Evolutionary conservation across 2,329 filamentous ascomycete species (phyloP).

Genomic region (Phoma sp.): DNA sequence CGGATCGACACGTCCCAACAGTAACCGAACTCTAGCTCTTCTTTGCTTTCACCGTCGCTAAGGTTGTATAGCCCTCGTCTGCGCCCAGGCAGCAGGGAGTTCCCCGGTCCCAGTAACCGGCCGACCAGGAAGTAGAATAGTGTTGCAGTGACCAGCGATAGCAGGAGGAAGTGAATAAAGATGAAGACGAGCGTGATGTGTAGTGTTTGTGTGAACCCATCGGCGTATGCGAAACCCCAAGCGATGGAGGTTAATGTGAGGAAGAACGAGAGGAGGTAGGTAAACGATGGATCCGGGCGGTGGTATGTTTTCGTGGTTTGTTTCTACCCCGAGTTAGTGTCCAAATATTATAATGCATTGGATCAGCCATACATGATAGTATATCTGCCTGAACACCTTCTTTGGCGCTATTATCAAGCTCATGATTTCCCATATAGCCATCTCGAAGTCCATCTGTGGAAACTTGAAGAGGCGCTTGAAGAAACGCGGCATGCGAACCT

Average conservation of each 20-base stretch:
- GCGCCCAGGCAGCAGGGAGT: conserved; percentile 58
- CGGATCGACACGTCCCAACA: conserved; percentile 73
- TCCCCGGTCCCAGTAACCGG: conserved; percentile 64
- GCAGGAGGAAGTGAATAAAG: conserved; percentile 65
- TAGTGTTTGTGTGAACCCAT: conserved; percentile 51
- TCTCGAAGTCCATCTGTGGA: conserved; percentile 76
- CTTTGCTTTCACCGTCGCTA: conserved; percentile 55
- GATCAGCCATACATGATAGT: conserved; percentile 65
- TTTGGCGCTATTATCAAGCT: conserved; percentile 71
- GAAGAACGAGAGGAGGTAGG: conserved; percentile 72
- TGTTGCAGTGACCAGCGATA: conserved; percentile 65
- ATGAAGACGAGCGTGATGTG: conserved; percentile 57
- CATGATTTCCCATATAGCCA: conserved; percentile 76
- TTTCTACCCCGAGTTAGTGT: conserved; percentile 55
- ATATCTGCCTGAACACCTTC: conserved; percentile 74
- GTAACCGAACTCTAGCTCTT: conserved; percentile 72
- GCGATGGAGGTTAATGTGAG: conserved; percentile 58
- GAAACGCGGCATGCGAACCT: conserved; percentile 68
- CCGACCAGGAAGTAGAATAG: conserved; percentile 70
- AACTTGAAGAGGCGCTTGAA: conserved; percentile 74
- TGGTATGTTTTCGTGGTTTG: conserved; percentile 71
- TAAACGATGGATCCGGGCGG: conserved; percentile 71
- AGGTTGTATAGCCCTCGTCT: conserved; percentile 64
- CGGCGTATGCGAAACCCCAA: conserved; percentile 65
- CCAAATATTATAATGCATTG: not conserved